Conservation (phyloP, 2,329 filamentous ascomycete species). For the Trichoderma afroharzianum region DNA sequence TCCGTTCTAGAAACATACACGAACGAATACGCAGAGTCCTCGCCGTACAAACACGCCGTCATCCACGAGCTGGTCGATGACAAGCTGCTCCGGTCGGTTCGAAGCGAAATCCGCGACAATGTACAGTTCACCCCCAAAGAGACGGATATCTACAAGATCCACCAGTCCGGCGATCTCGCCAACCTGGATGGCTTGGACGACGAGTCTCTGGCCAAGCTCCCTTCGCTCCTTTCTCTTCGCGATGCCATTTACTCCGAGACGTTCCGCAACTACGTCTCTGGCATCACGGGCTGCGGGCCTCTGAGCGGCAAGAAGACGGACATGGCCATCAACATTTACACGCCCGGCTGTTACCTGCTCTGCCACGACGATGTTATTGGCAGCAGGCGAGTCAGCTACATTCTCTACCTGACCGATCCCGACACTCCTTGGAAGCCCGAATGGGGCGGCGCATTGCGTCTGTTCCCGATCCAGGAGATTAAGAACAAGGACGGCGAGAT, state of each 20-base stretch:
- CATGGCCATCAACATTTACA: conserved; percentile 99
- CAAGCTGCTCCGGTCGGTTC: conserved; percentile 76
- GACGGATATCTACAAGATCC: conserved; percentile 99
- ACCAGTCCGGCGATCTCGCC: conserved; percentile 95
- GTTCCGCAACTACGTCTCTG: conserved; percentile 85
- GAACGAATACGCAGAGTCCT: conserved; percentile 58
- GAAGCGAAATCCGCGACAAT: conserved; percentile 82
- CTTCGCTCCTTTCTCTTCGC: conserved; percentile 85
- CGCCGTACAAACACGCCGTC: conserved; percentile 87
- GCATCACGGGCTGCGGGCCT: conserved; percentile 80
- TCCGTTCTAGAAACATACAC: conserved; percentile 57
- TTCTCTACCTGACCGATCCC: conserved; percentile 90
- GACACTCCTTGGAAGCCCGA: conserved; percentile 84
- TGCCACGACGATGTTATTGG: conserved; percentile 99
- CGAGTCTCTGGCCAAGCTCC: conserved; percentile 77
- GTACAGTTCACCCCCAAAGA: conserved; percentile 97
- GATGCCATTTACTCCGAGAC: conserved; percentile 88
- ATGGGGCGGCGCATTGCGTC: conserved; percentile 87
- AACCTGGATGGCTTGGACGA: conserved; percentile 94
- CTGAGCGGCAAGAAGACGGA: conserved; percentile 93
- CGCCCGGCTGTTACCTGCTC: conserved; percentile 88
- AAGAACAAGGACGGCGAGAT: conserved; percentile 63
- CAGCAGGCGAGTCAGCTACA: conserved; percentile 93
- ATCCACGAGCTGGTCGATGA: conserved; percentile 80
- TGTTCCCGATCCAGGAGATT: conserved; percentile 70